Evolutionary conservation across 306 rosid genomes (phyloP), one percentile per base, ranked within the genome.

Genomic region (Rubus parviflorus): DNA sequence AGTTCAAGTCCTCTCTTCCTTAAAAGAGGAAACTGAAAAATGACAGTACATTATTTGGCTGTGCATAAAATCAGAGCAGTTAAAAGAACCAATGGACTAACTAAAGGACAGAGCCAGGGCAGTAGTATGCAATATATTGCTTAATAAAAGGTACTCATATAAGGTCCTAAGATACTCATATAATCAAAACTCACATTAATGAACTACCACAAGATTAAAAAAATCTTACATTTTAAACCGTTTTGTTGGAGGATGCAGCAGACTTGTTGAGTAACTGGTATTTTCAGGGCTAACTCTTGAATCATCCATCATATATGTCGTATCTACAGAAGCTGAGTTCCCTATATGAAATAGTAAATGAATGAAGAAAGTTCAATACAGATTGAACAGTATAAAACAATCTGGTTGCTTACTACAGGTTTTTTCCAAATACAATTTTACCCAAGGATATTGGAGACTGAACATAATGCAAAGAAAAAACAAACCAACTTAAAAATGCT

Each of bases 151-250:
- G 20, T 62, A 35, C 63, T 30, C 66, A 60, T 73, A 2, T 22
- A 15, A 41, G n/a, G 22, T 54, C 63, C 38, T 52, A 41, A 76
- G 35, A 66, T 66, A 63, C 71, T 80, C 70, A 62, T 12, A 72
- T 45, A 72, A 86, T 70, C 70, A 79, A 20, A 79, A 67, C 19
- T 57, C 77, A 82, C 60, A 66, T 13, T 40, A 52, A 61, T 30
- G 37, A 40, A 71, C 66, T 22, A 23, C 25, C 53, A 65, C 70
- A 79, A 75, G 83, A 82, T 86, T 86, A 84, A 85, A 81, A 87
- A 30, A 30, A 80, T 61, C 92, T 62, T 90, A 95, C 99, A 85
- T 78, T 95, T 95, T 92, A 79, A 85, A 89, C 53, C 97, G 95
- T 85, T 92, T 91, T 83, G 89, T 81, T 43, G 93, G 92, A 79